phyloP scores from a whole-genome alignment of 441 rosid species.

The Metrosideros polymorpha region DNA sequence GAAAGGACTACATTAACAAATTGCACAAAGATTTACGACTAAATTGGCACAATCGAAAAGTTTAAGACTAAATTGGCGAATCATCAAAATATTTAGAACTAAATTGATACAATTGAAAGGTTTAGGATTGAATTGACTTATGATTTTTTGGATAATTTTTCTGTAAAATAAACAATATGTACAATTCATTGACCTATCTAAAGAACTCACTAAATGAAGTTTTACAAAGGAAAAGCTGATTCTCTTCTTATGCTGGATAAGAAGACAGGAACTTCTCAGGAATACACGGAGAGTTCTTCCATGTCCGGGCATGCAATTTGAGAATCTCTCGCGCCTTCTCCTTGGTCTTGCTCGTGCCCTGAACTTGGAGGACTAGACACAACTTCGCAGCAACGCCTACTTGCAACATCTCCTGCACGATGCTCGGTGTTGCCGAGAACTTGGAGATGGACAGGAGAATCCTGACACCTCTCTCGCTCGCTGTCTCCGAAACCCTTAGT shows the following conservation, averaged over 20 bases:
- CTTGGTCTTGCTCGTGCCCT: constrained; percentile 34
- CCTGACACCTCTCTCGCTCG: constrained; percentile 69
- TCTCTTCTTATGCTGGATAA: constrained; percentile 31
- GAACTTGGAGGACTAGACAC: constrained; percentile 62
- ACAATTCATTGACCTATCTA: neutral
- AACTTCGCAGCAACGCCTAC: constrained; percentile 71
- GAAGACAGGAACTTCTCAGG: constrained; percentile 37
- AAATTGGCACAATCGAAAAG: no score
- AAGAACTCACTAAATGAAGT: neutral
- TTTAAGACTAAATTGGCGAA: no score
- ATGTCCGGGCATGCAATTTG: constrained; percentile 50
- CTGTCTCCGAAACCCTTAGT: constrained; percentile 60
- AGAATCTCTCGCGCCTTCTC: constrained; percentile 62
- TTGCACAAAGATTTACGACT: no score
- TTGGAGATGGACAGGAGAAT: constrained; percentile 46
- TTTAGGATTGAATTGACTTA: no score
- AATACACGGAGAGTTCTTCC: constrained; percentile 78
- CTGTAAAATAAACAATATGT: neutral
- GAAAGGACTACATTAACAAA: no score
- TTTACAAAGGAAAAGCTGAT: neutral
- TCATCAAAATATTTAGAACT: no score
- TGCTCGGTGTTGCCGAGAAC: constrained; percentile 37
- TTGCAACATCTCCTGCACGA: constrained; percentile 68
- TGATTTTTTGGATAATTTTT: no score
- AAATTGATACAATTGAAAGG: no score